These are phyloP conservation scores for Epichloe elymi DNA, from an alignment of 2,329 filamentous ascomycete species.

Conservation along the genomic window DNA sequence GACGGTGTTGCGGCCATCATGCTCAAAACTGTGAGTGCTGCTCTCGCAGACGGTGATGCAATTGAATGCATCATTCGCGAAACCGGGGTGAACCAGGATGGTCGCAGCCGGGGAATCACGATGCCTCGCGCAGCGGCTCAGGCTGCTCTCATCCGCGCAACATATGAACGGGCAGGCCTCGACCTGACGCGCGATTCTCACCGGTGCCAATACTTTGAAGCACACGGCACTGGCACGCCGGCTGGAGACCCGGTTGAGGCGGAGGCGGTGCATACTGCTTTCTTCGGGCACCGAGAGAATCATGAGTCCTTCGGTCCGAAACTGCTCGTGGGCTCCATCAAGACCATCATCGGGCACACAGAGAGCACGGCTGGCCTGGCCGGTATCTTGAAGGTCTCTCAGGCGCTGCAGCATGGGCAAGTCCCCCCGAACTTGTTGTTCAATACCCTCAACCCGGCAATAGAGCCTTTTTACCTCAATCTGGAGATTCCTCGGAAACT, in stretches of 20 bases:
- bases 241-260: slow-evolving; percentile 34
- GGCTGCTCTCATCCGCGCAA: slow-evolving; percentile 13
- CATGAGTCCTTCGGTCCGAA: slow-evolving; percentile 12
- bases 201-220: slow-evolving; percentile 16
- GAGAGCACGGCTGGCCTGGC: slow-evolving; percentile 14
- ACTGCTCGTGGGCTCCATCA: slow-evolving; percentile 9
- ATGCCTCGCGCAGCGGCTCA: slow-evolving; percentile 10
- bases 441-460: slow-evolving; percentile 13
- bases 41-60: slow-evolving; percentile 28
- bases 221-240: slow-evolving; percentile 30
- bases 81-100: slow-evolving; percentile 26
- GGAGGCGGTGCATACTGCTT: neutral
- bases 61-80: slow-evolving; percentile 22
- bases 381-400: slow-evolving; percentile 13
- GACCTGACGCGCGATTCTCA: slow-evolving; percentile 12
- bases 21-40: slow-evolving; percentile 30
- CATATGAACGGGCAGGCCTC: slow-evolving; percentile 18
- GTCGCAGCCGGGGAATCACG: slow-evolving; percentile 27
- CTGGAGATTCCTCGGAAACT: slow-evolving; percentile 11
- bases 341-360: slow-evolving; percentile 12
- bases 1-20: slow-evolving; percentile 25
- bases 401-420: slow-evolving; percentile 8
- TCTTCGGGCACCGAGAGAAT: slow-evolving; percentile 16
- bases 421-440: slow-evolving; percentile 22
- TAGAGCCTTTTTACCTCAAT: slow-evolving; percentile 14